These are phyloP conservation scores for Ophiostoma australiae DNA, from an alignment of 2,329 filamentous ascomycete genomes.

Conservation along the genomic window DNA sequence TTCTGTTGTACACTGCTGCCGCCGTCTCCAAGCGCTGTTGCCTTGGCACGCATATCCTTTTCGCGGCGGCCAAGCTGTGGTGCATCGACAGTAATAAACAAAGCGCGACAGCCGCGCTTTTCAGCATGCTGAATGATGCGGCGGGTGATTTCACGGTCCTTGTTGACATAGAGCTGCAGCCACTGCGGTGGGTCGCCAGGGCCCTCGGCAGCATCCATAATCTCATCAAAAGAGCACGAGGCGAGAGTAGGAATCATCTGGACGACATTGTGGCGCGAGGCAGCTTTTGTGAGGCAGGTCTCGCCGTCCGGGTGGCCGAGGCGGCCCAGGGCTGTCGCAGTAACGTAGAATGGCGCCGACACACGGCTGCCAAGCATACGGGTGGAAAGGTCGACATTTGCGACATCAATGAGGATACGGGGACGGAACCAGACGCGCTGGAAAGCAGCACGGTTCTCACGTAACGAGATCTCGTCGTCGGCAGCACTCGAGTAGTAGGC, in stretches of 20 bases:
- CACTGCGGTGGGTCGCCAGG: conserved; percentile 79
- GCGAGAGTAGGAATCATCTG: conserved; percentile 99
- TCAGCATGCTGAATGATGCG: conserved; percentile 90
- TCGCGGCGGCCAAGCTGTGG: conserved; percentile 91
- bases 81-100: conserved; percentile 98
- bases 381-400: conserved; percentile 77
- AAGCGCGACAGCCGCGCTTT: conserved; percentile 80
- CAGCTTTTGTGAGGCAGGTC: conserved; percentile 79
- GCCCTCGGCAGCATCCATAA: conserved; percentile 69
- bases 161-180: conserved; percentile 97
- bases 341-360: conserved; percentile 90
- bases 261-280: conserved; percentile 79
- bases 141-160: conserved; percentile 84
- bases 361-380: conserved; percentile 89
- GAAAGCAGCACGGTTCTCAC: conserved; percentile 92
- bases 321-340: conserved; percentile 91
- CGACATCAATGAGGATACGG: conserved; percentile 81
- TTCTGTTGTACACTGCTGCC: conserved; percentile 82
- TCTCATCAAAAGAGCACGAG: conserved; percentile 96
- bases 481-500: conserved; percentile 95
- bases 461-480: conserved; percentile 85
- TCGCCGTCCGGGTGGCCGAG: conserved; percentile 92
- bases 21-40: conserved; percentile 56
- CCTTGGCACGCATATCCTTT: conserved; percentile 97
- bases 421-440: conserved; percentile 98